Evolutionary conservation across 805 yeast genomes (phyloP).

Genomic region (Scheffersomyces stipitis): DNA sequence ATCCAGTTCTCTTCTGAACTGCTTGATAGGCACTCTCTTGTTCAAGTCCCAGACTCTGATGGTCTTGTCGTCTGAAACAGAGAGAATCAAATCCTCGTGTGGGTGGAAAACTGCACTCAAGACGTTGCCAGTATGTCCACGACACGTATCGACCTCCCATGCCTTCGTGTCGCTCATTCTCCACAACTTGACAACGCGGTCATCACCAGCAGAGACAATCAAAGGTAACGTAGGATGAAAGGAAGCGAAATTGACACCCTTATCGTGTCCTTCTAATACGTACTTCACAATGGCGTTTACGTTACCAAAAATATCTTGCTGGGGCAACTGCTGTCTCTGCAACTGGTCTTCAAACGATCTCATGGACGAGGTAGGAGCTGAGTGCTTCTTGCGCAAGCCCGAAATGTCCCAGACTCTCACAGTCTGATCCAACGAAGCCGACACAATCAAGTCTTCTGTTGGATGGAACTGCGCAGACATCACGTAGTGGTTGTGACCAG

Average conservation of each 20-base stretch:
- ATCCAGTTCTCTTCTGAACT: conserved; percentile 89
- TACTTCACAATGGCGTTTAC: conserved; percentile 93
- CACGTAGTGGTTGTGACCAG: conserved; percentile 98
- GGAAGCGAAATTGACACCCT: conserved; percentile 98
- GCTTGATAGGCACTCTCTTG: conserved; percentile 89
- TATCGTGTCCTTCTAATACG: conserved; percentile 95
- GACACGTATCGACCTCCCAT: conserved; percentile 98
- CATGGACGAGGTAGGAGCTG: conserved; percentile 61
- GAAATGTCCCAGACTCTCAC: conserved; percentile 98
- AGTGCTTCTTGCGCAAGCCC: conserved; percentile 90
- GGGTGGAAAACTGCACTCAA: conserved; percentile 91
- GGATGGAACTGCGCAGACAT: conserved; percentile 99
- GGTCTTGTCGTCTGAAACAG: conserved; percentile 95
- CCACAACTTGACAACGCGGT: conserved; percentile 93
- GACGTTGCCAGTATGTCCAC: conserved; percentile 96
- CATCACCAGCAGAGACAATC: conserved; percentile 95
- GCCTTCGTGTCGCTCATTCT: conserved; percentile 97
- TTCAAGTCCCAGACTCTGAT: conserved; percentile 96
- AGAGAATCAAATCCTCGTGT: conserved; percentile 83
- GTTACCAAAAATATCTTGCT: conserved; percentile 92
- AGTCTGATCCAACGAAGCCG: conserved; percentile 97
- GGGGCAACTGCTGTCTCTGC: conserved; percentile 65
- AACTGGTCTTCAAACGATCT: conserved; percentile 62
- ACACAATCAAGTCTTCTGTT: conserved; percentile 87
- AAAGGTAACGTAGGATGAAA: conserved; percentile 96